Conservation (phyloP, 805 yeast genomes). For the Cyberlindnera subsufficiens region DNA sequence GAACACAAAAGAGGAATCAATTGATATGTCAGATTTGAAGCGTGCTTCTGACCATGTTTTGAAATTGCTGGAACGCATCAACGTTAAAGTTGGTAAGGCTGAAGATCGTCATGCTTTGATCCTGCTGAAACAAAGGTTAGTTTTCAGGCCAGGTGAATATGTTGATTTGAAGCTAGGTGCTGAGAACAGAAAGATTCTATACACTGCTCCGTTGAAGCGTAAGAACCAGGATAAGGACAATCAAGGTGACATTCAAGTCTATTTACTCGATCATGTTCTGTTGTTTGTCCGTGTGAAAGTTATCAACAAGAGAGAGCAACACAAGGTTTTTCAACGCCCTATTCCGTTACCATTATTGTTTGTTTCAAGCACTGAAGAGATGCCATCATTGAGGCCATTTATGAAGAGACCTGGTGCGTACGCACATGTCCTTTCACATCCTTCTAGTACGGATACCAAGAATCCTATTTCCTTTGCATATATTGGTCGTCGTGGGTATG, state of each 20-base stretch:
- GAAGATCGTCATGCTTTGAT: conserved; percentile 88
- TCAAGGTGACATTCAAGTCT: conserved; percentile 78
- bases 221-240: conserved; percentile 68
- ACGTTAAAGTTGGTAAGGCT: conserved; percentile 87
- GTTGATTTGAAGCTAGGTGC: conserved; percentile 82
- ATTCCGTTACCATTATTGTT: conserved; percentile 74
- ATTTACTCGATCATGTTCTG: conserved; percentile 82
- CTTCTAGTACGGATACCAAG: conserved; percentile 22
- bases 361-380: conserved; percentile 72
- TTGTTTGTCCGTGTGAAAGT: conserved; percentile 80
- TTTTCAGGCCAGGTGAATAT: conserved; percentile 75
- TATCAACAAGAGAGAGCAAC: conserved; percentile 85
- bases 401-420: conserved; percentile 30
- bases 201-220: conserved; percentile 71
- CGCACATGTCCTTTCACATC: conserved; percentile 21
- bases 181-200: conserved; percentile 72
- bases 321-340: conserved; percentile 86
- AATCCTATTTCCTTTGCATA: conserved; percentile 44
- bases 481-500: conserved; percentile 43
- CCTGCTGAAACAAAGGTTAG: conserved; percentile 77
- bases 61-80: conserved; percentile 62
- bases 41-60: conserved; percentile 73
- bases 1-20: conserved; percentile 74
- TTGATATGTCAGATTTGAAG: conserved; percentile 47
- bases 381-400: conserved; percentile 49